phyloP scores from a whole-genome alignment of 2,329 filamentous ascomycete species.

The Pseudocercospora ulei region DNA sequence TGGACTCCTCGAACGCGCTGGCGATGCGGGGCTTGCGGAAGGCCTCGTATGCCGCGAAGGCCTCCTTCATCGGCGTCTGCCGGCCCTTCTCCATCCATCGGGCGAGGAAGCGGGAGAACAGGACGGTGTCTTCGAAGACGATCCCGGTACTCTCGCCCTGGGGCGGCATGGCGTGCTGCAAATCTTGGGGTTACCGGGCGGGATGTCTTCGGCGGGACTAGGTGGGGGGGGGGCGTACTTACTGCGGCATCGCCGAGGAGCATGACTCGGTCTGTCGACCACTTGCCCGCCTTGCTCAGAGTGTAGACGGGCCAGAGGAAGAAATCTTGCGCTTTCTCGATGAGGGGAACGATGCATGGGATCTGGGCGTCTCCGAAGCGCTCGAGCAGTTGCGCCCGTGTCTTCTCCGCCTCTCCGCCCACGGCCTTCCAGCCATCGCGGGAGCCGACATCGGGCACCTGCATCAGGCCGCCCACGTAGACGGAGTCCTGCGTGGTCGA shows the following conservation, averaged over 20 bases:
- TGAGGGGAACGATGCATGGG: conserved; percentile 34
- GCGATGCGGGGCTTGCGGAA: conserved; percentile 41
- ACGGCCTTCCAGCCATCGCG: conserved; percentile 41
- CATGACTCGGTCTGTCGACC: conserved; percentile 40
- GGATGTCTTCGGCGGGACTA: not conserved
- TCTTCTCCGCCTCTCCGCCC: conserved; percentile 39
- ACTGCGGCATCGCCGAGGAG: conserved; percentile 41
- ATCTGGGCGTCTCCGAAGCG: conserved; percentile 37
- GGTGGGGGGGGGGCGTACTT: conserved; percentile 16
- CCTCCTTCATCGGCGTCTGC: conserved; percentile 36
- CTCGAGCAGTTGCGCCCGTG: conserved; percentile 36
- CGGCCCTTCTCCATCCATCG: conserved; percentile 38
- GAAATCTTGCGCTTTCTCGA: conserved; percentile 38
- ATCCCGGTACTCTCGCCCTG: conserved; percentile 46
- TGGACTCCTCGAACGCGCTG: conserved; percentile 41
- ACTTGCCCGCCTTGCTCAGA: conserved; percentile 38
- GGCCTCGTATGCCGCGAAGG: conserved; percentile 43
- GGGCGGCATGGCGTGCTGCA: conserved; percentile 43
- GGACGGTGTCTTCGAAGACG: conserved; percentile 46
- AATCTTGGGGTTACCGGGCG: too few relatives aligned
- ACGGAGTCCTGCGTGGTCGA: conserved; percentile 33
- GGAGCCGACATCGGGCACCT: conserved; percentile 38
- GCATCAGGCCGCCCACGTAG: conserved; percentile 41
- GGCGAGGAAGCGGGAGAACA: conserved; percentile 41
- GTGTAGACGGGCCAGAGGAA: conserved; percentile 43